A percentile compares a stretch with the other conserved stretches of the same genome.
These are phyloP conservation scores for Hydrangea macrophylla DNA, from an alignment of 148 eudicot genomes.

Conservation along the genomic window DNA sequence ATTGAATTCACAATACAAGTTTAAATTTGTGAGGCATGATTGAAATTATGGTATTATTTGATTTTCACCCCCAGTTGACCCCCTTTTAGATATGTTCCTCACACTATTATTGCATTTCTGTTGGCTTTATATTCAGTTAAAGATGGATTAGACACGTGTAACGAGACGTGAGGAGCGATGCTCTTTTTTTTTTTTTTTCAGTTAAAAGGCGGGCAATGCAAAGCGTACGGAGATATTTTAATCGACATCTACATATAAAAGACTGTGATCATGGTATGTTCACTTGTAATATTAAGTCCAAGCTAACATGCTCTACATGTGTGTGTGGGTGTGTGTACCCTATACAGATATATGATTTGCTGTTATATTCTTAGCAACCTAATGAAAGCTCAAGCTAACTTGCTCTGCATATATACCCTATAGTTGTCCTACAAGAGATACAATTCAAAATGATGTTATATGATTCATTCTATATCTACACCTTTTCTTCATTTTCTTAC, in stretches of 20 bases:
- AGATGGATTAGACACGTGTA: too few relatives aligned
- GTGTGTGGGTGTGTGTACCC: neutral
- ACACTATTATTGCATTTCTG: neutral
- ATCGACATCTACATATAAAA: too few relatives aligned
- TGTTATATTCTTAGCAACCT: too few relatives aligned
- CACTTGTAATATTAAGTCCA: too few relatives aligned
- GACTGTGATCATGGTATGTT: too few relatives aligned
- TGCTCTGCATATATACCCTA: neutral
- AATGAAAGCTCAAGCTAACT: neutral
- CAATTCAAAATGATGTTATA: neutral
- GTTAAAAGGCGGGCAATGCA: too few relatives aligned
- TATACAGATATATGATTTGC: neutral
- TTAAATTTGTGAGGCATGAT: neutral
- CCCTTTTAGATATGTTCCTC: neutral
- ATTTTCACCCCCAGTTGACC: neutral
- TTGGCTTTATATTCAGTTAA: neutral
- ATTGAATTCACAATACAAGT: constrained; percentile 12
- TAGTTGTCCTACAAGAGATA: neutral
- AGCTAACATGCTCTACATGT: too few relatives aligned
- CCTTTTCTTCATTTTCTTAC: neutral
- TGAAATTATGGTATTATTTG: neutral
- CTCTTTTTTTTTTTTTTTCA: too few relatives aligned
- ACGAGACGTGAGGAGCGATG: too few relatives aligned
- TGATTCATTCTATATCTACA: neutral
- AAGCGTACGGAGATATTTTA: neutral